phyloP scores from a whole-genome alignment of 2,329 filamentous ascomycete genomes.

The Aspergillus aculeatus region DNA sequence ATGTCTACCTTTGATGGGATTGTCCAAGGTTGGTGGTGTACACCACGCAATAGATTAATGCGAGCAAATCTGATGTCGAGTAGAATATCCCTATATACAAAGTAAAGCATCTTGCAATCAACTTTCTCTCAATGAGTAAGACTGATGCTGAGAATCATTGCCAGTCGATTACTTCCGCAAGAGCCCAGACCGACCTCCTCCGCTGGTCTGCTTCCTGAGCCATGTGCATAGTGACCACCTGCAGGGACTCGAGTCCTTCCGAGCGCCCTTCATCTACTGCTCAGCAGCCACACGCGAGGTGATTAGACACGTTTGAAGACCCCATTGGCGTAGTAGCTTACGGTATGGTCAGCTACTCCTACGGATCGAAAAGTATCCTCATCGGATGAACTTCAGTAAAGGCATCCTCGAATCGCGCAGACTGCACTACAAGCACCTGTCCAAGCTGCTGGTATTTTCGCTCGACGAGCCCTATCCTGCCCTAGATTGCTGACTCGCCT shows the following conservation, averaged over 20 bases:
- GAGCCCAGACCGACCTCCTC: constrained; percentile 54
- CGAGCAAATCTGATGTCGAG: constrained; percentile 14
- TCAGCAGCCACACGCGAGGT: constrained; percentile 76
- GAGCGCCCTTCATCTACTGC: constrained; percentile 85
- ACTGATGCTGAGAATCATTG: background rate
- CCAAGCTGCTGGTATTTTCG: constrained; percentile 60
- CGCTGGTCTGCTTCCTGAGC: constrained; percentile 82
- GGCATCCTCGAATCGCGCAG: constrained; percentile 73
- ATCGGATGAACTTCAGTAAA: constrained; percentile 76
- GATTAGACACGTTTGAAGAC: background rate
- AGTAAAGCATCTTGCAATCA: constrained; percentile 45
- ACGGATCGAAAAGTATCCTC: constrained; percentile 72
- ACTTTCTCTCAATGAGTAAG: constrained; percentile 10
- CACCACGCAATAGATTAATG: background rate
- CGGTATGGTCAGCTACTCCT: constrained; percentile 59
- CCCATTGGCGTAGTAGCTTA: background rate
- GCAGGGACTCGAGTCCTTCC: constrained; percentile 71
- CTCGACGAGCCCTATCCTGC: background rate
- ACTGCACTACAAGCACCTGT: constrained; percentile 74
- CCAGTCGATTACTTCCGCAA: constrained; percentile 78
- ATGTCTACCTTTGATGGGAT: constrained; percentile 80
- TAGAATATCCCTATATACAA: constrained; percentile 76
- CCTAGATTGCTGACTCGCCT: background rate
- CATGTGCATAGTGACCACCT: constrained; percentile 93
- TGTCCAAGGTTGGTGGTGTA: constrained; percentile 41